Conservation (phyloP, 192 early-diverging fungal species). For the Piromyces sp. region DNA sequence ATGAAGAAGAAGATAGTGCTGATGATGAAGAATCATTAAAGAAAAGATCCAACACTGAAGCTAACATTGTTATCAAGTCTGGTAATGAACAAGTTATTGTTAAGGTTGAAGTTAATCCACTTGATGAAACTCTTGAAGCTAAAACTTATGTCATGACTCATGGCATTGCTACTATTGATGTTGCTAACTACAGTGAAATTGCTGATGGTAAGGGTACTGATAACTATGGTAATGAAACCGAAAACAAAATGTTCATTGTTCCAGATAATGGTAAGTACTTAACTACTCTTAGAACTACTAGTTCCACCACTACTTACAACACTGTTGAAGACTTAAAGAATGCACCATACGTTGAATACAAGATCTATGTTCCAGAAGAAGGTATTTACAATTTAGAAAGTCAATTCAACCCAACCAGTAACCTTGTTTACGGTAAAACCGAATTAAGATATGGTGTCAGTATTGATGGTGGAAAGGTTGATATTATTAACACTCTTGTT, state of each 20-base stretch:
- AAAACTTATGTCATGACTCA: background rate
- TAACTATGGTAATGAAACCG: background rate
- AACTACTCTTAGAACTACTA: background rate
- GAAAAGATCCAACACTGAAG: too few species aligned
- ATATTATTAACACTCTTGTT: background rate
- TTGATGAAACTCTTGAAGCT: background rate
- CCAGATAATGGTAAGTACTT: background rate
- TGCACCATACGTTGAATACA: background rate
- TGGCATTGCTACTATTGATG: background rate
- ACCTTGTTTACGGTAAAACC: background rate
- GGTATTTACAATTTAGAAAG: background rate
- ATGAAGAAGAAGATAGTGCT: background rate
- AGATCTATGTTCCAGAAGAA: background rate
- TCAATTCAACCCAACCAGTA: background rate
- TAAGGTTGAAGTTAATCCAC: background rate
- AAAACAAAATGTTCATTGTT: background rate
- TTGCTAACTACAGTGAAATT: background rate
- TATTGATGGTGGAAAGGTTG: background rate
- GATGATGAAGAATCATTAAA: background rate
- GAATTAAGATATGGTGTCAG: background rate
- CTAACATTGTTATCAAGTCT: background rate
- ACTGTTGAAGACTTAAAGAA: background rate
- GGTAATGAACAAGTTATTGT: background rate
- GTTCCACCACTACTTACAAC: background rate
- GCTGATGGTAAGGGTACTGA: background rate